These are phyloP conservation scores for Vitis labrusca DNA, from an alignment of 164 flowering plant genomes.

Conservation along the genomic window DNA sequence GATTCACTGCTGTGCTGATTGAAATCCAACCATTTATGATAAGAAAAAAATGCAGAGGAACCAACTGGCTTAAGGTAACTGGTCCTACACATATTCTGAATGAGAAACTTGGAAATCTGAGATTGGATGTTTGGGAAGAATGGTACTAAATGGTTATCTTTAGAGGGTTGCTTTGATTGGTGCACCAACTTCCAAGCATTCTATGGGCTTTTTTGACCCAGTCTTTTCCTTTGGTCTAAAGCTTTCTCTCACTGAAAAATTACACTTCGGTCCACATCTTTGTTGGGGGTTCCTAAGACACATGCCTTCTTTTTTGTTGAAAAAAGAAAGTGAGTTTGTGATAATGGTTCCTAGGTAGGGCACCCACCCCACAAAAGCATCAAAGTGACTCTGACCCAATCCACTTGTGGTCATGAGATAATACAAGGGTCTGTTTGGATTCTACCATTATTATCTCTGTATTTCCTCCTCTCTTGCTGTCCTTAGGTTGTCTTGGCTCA, in stretches of 20 bases:
- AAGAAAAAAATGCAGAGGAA: too few relatives aligned
- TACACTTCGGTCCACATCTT: conserved; percentile 8
- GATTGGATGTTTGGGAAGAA: too few relatives aligned
- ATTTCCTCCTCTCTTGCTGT: neutral
- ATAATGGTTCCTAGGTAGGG: neutral
- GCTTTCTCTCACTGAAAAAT: conserved; percentile 6
- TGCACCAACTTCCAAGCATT: conserved; percentile 33
- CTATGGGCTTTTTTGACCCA: conserved; percentile 32
- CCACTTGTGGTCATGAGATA: neutral
- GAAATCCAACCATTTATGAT: too few relatives aligned
- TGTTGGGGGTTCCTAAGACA: conserved; percentile 6
- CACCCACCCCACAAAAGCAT: neutral
- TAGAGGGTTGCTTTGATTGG: neutral
- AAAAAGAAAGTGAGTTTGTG: neutral
- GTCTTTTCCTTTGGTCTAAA: conserved; percentile 23
- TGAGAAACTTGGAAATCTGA: too few relatives aligned
- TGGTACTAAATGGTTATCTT: neutral
- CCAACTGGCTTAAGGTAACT: too few relatives aligned
- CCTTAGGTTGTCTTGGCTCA: too few relatives aligned
- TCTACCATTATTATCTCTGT: neutral
- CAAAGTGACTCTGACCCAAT: neutral
- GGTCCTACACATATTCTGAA: too few relatives aligned
- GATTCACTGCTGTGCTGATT: too few relatives aligned
- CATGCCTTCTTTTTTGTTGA: neutral
- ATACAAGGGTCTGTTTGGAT: neutral